Evolutionary conservation across 495 filamentous ascomycete genomes (phyloP), one percentile per base, ranked within the genome.

Genomic region (Aspergillus nanangensis): DNA sequence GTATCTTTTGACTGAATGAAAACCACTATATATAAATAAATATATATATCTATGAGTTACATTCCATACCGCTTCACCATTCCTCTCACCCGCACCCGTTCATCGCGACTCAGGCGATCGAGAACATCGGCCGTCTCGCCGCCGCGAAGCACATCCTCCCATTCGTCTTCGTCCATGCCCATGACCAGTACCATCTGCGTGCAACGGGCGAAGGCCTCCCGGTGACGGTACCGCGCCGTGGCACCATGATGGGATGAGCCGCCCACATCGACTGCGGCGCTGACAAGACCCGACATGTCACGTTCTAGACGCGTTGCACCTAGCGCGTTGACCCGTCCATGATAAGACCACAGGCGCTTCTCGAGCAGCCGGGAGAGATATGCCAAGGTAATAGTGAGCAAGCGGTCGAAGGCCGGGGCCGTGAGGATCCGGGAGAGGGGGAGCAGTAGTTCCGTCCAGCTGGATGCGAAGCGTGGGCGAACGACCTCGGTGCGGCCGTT

Each of bases 101-200:
- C 84, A 29, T 83, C 83, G n/a, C 47, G 57, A 57, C 75, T 75
- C 43, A 88, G 55, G 50, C 70, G 76, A 32, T 67, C 68, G 24
- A 69, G 67, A 7, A 71, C 69, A 29, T 67, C 67, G 4, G 58
- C 65, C 13, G 67, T 71, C 42, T 71, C 66, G 2, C 61, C 69
- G 33, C 65, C 62, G n/a, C 45, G 42, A 18, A 71, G 22, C 15
- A 87, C 60, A 63, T 92, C 92, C 39, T 90, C 88, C 88, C 91
- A 96, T 66, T 98, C 94, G 45, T 98, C 93, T 14, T 94, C 90
- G 62, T 98, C 93, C 90, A 96, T 95, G 48, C 91, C 91, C 57
- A 95, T 87, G 4, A 95, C 78, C 67, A 96, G 77, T 38, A 84
- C 81, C 50, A 97, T 87, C 75, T 98, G 91, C 50, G 79, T 74